These are phyloP conservation scores for Priceomyces fermenticarens DNA, from an alignment of 805 yeast species.

Conservation along the genomic window DNA sequence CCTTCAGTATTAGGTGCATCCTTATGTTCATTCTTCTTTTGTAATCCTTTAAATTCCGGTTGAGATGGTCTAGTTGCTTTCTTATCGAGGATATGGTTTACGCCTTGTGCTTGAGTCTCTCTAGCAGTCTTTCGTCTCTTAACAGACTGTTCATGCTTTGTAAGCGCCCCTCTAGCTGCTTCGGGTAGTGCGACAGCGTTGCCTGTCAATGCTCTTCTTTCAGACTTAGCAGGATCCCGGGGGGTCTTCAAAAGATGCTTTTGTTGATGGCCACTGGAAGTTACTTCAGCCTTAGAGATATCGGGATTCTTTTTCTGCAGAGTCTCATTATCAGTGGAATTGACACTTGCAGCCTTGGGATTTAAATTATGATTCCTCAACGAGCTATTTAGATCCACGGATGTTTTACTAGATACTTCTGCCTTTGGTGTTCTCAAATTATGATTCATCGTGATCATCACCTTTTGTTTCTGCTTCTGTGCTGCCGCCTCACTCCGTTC, in stretches of 20 bases:
- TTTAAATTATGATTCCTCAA: not conserved
- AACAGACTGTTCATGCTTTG: not conserved
- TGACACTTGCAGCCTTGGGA: not conserved
- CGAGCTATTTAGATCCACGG: not conserved
- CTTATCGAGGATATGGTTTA: constrained; percentile 6
- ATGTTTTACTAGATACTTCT: not conserved
- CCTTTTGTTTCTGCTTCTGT: constrained; percentile 23
- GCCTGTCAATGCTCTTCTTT: constrained; percentile 11
- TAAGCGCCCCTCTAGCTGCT: constrained; percentile 29
- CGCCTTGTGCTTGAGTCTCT: constrained; percentile 2
- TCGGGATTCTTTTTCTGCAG: not conserved
- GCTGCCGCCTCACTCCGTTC: constrained; percentile 25
- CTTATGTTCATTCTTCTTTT: constrained; percentile 1
- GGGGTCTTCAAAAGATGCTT: not conserved
- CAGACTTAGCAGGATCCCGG: not conserved
- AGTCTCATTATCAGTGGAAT: not conserved
- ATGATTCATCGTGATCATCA: constrained; percentile 23
- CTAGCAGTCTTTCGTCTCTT: constrained; percentile 7
- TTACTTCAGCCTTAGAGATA: not conserved
- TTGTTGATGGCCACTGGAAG: not conserved
- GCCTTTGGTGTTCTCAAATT: constrained; percentile 7
- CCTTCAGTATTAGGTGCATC: constrained; percentile 3
- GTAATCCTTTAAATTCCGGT: constrained; percentile 1
- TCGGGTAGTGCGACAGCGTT: constrained; percentile 37
- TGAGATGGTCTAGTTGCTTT: constrained; percentile 10